These are phyloP conservation scores for Wickerhamiella brachini DNA, from an alignment of 805 yeast genomes.

Conservation along the genomic window DNA sequence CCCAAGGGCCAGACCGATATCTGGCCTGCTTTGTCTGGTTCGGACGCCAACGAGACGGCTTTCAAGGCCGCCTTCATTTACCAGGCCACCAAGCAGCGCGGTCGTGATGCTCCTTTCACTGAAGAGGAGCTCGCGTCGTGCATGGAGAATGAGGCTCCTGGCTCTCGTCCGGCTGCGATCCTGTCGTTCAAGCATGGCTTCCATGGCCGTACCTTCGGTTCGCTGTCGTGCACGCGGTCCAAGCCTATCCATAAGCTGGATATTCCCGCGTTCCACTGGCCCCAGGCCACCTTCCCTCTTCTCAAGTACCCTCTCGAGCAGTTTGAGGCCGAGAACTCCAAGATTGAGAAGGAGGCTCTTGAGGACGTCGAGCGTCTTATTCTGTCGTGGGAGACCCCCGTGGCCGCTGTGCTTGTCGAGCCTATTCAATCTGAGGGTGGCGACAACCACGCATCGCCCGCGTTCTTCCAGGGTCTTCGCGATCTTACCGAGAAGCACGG, in stretches of 20 bases:
- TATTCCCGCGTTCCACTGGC: constrained; percentile 91
- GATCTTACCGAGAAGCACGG: constrained; percentile 59
- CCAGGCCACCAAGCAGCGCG: constrained; percentile 58
- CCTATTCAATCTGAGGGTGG: constrained; percentile 91
- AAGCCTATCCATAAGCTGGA: constrained; percentile 86
- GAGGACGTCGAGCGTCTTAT: constrained; percentile 59
- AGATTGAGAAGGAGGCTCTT: constrained; percentile 74
- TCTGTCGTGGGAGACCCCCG: constrained; percentile 54
- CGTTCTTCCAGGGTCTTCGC: constrained; percentile 71
- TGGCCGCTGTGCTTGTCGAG: constrained; percentile 82
- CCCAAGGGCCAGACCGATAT: constrained; percentile 64
- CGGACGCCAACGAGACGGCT: constrained; percentile 81
- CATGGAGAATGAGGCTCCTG: constrained; percentile 77
- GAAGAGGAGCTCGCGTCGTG: constrained; percentile 55
- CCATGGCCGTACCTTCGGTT: constrained; percentile 91
- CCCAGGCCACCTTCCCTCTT: constrained; percentile 83
- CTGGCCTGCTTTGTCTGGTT: constrained; percentile 74
- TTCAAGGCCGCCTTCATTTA: constrained; percentile 81
- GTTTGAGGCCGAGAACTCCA: constrained; percentile 44
- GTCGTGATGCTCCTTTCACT: constrained; percentile 45
- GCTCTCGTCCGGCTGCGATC: constrained; percentile 76
- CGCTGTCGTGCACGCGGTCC: constrained; percentile 82
- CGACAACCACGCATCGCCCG: constrained; percentile 70
- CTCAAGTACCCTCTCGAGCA: constrained; percentile 74
- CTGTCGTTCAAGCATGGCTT: constrained; percentile 77